Evolutionary conservation across 2,329 filamentous ascomycete genomes (phyloP), one percentile per base, ranked within the genome.

Genomic region (Colletotrichum nymphaeae): DNA sequence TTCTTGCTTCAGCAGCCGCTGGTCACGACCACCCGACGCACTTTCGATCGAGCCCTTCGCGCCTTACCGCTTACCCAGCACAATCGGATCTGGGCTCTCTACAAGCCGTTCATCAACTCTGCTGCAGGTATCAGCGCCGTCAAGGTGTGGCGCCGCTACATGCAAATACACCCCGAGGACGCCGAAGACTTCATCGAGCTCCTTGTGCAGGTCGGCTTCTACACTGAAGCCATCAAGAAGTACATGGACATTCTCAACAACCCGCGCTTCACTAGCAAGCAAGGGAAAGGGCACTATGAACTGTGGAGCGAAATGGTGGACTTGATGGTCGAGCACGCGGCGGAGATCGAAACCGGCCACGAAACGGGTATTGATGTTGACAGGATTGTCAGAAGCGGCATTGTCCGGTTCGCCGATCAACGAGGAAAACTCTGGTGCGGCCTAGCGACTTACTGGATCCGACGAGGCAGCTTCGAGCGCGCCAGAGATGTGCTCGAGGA

Each of bases 291-390:
- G 0, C 94, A 96, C 75, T 99, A 97, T 81, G 95, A 99, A 82
- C 88, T 99, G 62, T 99, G 97, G 97, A 97, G 92, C 75, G 97
- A 99, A 81, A 97, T 99, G 94, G 92, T 98, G 46, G 97, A 99
- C 79, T 83, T 98, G 76, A 87, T 99, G 58, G 97, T 99, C 56
- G 94, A 94, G 73, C 95, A 98, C 81, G 97, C 97, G 4, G 93
- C 93, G 78, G 91, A 97, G 55, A 92, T 99, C 62, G 91, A 97
- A 78, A 93, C 94, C 6, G 92, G 93, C 16, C 90, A 94, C 75
- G 93, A 96, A 78, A 90, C 90, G 19, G 95, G 94, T 37, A 95
- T 98, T 77, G 92, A 98, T 78, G 95, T 98, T 24, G 95, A 98
- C 79, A 91, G 91, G 74, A 98, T 99, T 79, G 93, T 99, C 76